Conservation (phyloP, 352 stramenopile genomes). For the Phytopythium sindhum region DNA sequence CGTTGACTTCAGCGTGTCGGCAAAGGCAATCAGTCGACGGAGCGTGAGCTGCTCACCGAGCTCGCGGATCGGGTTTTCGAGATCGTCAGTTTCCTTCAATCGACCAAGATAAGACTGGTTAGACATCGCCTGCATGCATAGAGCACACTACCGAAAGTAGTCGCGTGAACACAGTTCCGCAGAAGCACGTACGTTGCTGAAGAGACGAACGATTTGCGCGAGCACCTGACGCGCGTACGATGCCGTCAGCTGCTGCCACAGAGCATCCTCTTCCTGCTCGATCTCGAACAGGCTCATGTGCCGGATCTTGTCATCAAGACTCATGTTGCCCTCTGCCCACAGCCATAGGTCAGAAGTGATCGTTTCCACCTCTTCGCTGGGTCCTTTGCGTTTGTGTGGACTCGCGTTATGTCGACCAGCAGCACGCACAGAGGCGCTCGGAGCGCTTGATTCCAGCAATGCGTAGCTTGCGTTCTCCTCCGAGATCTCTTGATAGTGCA, state of each 20-base stretch:
- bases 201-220: constrained; percentile 64
- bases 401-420: constrained; percentile 26
- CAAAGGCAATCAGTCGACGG: constrained; percentile 64
- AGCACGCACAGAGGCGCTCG: constrained; percentile 18
- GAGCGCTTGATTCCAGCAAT: constrained; percentile 55
- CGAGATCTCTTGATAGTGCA: constrained; percentile 65
- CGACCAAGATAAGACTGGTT: constrained; percentile 1
- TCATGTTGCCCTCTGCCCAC: constrained; percentile 69
- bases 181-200: constrained; percentile 28
- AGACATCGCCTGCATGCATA: not conserved
- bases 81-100: constrained; percentile 18
- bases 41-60: constrained; percentile 63
- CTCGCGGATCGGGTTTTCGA: constrained; percentile 43
- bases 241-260: constrained; percentile 62
- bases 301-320: constrained; percentile 55
- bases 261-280: constrained; percentile 52
- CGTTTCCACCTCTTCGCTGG: constrained; percentile 18
- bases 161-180: not conserved
- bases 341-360: constrained; percentile 38
- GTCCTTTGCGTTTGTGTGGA: constrained; percentile 38
- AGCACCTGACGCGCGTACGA: constrained; percentile 68
- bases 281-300: constrained; percentile 61
- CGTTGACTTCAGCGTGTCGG: constrained; percentile 16
- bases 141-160: not conserved
- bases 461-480: constrained; percentile 82